phyloP scores from a whole-genome alignment of 768 basidiomycete genomes.

The Tulasnella sp. region DNA sequence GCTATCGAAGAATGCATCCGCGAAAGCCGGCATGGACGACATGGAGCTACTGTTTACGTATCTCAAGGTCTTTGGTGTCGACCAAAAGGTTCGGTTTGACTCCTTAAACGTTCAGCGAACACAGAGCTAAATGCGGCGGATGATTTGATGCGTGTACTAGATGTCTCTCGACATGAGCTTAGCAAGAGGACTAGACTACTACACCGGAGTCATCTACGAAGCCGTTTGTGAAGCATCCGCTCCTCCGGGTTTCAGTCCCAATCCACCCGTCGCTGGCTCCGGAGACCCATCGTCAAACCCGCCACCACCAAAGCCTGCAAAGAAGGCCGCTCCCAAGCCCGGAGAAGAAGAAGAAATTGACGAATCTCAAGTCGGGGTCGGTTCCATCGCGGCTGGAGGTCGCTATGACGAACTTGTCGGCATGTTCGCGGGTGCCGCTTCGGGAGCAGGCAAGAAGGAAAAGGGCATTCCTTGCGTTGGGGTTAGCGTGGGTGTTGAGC shows the following conservation, averaged over 20 bases:
- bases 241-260: slow-evolving; percentile 65
- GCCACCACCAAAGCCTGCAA: slow-evolving; percentile 29
- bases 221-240: slow-evolving; percentile 90
- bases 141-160: too few relatives aligned
- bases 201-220: slow-evolving; percentile 98
- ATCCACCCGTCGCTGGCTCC: slow-evolving; percentile 26
- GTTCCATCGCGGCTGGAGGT: slow-evolving; percentile 98
- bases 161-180: slow-evolving; percentile 95
- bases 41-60: slow-evolving; percentile 80
- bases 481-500: slow-evolving; percentile 84
- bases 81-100: slow-evolving; percentile 54
- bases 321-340: slow-evolving; percentile 25
- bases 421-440: slow-evolving; percentile 77
- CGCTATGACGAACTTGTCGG: slow-evolving; percentile 94
- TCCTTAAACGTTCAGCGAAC: not conserved
- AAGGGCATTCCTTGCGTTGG: slow-evolving; percentile 81
- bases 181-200: slow-evolving; percentile 96
- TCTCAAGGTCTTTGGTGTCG: slow-evolving; percentile 68
- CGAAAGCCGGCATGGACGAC: slow-evolving; percentile 75
- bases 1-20: slow-evolving; percentile 62
- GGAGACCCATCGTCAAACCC: slow-evolving; percentile 31
- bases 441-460: slow-evolving; percentile 55
- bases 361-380: slow-evolving; percentile 88
- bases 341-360: slow-evolving; percentile 79
- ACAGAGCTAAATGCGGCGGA: not conserved